Evolutionary conservation across 352 stramenopile genomes (phyloP).

Genomic region (Pythium apleroticum): DNA sequence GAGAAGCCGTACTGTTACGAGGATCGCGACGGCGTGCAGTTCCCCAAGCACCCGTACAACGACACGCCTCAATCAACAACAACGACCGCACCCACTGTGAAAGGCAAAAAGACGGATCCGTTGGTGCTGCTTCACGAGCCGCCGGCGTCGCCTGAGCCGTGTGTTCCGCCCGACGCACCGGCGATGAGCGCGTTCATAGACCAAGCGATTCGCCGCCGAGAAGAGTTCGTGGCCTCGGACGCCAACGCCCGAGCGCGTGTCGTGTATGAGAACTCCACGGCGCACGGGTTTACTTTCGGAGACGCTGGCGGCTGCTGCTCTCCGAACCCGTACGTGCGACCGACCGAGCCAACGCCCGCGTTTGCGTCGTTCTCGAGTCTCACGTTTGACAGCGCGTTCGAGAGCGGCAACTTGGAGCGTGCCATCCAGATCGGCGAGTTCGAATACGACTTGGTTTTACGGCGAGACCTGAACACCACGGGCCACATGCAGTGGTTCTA

Average conservation of each 20-base stretch:
- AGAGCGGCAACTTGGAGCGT: constrained; percentile 90
- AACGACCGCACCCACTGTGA: neutral
- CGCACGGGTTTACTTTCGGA: constrained; percentile 15
- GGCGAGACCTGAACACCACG: constrained; percentile 80
- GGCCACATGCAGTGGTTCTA: constrained; percentile 95
- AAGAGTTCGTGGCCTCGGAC: constrained; percentile 45
- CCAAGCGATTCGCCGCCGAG: constrained; percentile 17
- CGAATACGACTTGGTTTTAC: constrained; percentile 91
- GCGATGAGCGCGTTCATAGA: constrained; percentile 32
- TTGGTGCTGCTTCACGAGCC: constrained; percentile 19
- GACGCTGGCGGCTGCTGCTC: neutral
- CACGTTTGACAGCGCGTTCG: constrained; percentile 92
- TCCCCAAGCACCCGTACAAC: constrained; percentile 28
- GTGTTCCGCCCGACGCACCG: constrained; percentile 14
- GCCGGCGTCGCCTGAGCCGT: constrained; percentile 24
- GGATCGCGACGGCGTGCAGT: constrained; percentile 26
- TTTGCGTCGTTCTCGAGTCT: constrained; percentile 37
- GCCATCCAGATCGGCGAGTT: constrained; percentile 77
- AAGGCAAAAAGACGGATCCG: constrained; percentile 8
- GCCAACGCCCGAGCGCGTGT: constrained; percentile 35
- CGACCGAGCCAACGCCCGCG: constrained; percentile 20
- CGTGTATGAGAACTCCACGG: constrained; percentile 50
- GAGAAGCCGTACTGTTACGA: constrained; percentile 30
- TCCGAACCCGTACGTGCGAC: constrained; percentile 38
- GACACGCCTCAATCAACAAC: neutral